phyloP scores from a whole-genome alignment of 805 yeast species.

The Hemisphaericaspora nanyangensis region DNA sequence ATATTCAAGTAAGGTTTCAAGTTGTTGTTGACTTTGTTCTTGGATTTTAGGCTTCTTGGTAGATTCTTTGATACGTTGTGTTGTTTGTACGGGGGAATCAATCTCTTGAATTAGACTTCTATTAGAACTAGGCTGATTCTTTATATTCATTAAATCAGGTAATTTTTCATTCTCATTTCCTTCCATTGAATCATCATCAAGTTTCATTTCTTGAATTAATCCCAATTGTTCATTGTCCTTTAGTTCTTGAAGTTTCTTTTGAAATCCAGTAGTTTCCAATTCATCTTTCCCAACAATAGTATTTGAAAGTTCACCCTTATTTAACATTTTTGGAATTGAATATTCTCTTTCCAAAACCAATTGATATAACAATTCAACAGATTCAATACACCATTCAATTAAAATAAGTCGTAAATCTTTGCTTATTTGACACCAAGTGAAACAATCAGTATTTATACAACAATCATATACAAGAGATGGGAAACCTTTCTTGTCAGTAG shows the following conservation, averaged over 20 bases:
- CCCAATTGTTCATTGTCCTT: slow-evolving; percentile 41
- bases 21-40: background rate
- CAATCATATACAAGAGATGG: slow-evolving; percentile 73
- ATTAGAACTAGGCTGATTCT: slow-evolving; percentile 4
- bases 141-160: slow-evolving; percentile 29
- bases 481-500: slow-evolving; percentile 66
- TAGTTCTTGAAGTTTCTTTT: slow-evolving; percentile 30
- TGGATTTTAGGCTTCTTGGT: background rate
- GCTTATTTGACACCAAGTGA: slow-evolving; percentile 58
- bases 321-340: slow-evolving; percentile 64
- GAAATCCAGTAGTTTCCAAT: slow-evolving; percentile 33
- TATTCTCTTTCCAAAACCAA: slow-evolving; percentile 59
- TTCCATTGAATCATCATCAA: slow-evolving; percentile 6
- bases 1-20: background rate
- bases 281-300: slow-evolving; percentile 46
- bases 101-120: slow-evolving; percentile 58
- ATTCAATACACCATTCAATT: slow-evolving; percentile 81
- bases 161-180: slow-evolving; percentile 11
- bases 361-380: slow-evolving; percentile 55
- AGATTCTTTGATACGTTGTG: too few species aligned
- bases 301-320: slow-evolving; percentile 58
- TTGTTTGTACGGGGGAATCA: slow-evolving; percentile 21
- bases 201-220: slow-evolving; percentile 39
- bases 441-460: slow-evolving; percentile 61
- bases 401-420: slow-evolving; percentile 59